Base-by-base conservation (phyloP, 1,139 yeast species). In the Candida sp. region DNA sequence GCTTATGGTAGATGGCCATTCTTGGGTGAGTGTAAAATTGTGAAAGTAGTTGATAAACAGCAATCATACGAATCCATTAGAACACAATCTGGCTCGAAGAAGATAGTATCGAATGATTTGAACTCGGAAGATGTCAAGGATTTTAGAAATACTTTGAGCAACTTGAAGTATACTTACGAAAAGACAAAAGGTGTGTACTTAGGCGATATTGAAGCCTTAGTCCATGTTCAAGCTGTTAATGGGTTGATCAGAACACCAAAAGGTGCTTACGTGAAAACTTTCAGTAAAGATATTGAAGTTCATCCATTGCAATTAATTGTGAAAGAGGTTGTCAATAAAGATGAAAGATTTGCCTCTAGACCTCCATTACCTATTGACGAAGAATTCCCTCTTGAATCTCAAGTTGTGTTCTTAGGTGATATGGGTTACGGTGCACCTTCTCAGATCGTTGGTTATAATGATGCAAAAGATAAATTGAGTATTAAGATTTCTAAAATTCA, bases 401-500 rank as follows among this genome's bases (percentile, higher is more conserved):
- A 81, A 45, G 93, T 84, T 34, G 79, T 91, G n/a, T 88, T 88
- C 59, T 71, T 93, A 49, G 96, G 98, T 35, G 90, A 86, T 34
- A 82, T 82, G 65, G 95, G 91, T 3, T 93, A 88, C 59, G 99
- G 99, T 40, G 78, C 89, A 23, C 86, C 95, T 41, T 91, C 95
- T 11, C 74, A 75, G 22, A 79, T 93, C 40, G 81, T 75, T 42
- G 96, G 88, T 0, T 77, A 81, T 49, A 71, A 78, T 36, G 73
- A 71, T 21, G 73, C 72, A 25, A 68, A 76, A 39, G 65, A 81
- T 44, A 79, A 79, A 46, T 63, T 84, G 44, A 76, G 82, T 42
- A 78, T 85, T 21, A 66, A 69, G 44, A 68, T 73, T 30, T 70
- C 75, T 37, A 78, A 81, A 56, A 77, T 77, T 45, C 71, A 73